Evolutionary conservation across 805 yeast species (phyloP), one percentile per base, ranked within the genome.

Genomic region (Nakazawaea laoshanensis): DNA sequence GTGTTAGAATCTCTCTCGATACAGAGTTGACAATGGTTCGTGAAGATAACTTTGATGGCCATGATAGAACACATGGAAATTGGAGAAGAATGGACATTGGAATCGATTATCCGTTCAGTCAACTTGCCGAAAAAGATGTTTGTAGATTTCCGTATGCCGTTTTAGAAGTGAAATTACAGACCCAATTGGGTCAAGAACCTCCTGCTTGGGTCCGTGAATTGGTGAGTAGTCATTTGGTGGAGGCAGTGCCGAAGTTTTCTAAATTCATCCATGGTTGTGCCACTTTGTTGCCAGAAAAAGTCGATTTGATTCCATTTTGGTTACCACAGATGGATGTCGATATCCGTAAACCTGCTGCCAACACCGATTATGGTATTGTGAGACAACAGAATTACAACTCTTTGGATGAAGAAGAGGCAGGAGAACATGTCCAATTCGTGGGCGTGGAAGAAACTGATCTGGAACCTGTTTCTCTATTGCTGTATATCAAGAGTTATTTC

Each of bases 71-170:
- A 2, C 68, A 84, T 44, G 80, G 79, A 25, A 92, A 92, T 59
- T 92, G 99, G 99, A 79, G 98, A 63, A 77, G 99, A 60, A 87
- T 79, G 79, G 98, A 92, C 57, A 92, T 92, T 52, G 99, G 98
- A 30, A 92, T 92, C 22, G 95, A 92, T 58, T 92, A 76, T 74
- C 99, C 99, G 27, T 92, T 92, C 57, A 59, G 64, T 35, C 95
- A 89, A 57, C 66, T 92, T 36, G 75, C 88, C 4, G 89, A 82
- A 26, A 67, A 69, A 40, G 98, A 92, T 51, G 74, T 84, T 32
- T 89, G 89, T 52, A 70, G 96, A 48, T 92, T 92, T 62, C 98
- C 98, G 4, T 92, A 92, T 56, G 98, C 98, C 1, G 96, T 92
- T 26, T 67, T 92, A 46, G 99, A 92, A 63, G 98, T 92, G 39